Evolutionary conservation across 139 green algal species (phyloP).

Genomic region (Choricystis sp.): DNA sequence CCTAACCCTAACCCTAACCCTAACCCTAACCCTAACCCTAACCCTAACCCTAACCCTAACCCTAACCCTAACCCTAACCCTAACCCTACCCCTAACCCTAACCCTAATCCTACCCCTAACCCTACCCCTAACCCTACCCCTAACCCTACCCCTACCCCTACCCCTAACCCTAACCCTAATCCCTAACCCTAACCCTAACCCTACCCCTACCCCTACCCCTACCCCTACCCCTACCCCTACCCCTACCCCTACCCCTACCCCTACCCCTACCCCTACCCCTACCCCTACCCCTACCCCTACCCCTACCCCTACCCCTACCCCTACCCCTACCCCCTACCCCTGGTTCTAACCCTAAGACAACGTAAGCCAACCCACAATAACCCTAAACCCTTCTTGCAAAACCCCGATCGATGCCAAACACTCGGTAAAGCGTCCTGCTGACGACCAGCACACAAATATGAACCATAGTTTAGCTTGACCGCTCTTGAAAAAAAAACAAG

Average conservation of each 20-base stretch:
- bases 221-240: not conserved
- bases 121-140: no score
- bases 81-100: no score
- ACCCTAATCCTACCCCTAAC: no score
- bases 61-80: no score
- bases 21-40: no score
- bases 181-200: slow-evolving; percentile 1
- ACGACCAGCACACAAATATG: not conserved
- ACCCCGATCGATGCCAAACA: not conserved
- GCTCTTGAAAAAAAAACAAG: not conserved
- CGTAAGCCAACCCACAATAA: not conserved
- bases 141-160: no score
- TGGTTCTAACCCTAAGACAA: not conserved
- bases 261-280: not conserved
- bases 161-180: no score
- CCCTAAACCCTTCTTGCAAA: not conserved
- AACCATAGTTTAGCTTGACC: no score
- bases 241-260: not conserved
- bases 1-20: no score
- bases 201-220: not conserved
- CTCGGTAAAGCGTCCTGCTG: not conserved
- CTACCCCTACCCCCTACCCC: not conserved
- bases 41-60: no score
- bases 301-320: not conserved
- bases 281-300: not conserved